Evolutionary conservation across 257 asterid genomes (phyloP), one percentile per base, ranked within the genome.

Genomic region (Parsonsia alboflavescens): DNA sequence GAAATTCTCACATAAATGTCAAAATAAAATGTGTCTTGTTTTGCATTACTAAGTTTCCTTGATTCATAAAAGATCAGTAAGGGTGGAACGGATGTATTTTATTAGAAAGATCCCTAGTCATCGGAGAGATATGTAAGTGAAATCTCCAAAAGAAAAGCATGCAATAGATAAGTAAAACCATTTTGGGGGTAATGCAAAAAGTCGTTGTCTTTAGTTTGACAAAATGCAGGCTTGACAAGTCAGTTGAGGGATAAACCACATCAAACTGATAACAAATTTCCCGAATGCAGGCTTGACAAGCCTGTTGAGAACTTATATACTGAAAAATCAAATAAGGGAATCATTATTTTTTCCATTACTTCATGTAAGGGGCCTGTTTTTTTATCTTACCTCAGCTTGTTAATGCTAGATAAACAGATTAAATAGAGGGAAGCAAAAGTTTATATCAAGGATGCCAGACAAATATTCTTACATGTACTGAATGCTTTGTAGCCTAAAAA

Each of bases 381-480:
- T 64, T 21, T 39, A 36, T 19, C 30, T 19, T 39, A 39, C 30
- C 7, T 7, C 30, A 39, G 49, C 39, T 21, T 65, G 30, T 39
- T 64, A 7, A 6, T 10, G 22, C 41, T 10, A 36, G 49, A 49
- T 54, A 3, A 2, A 44, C 58, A 33, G 59, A 52, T 30, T 44
- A 48, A 65, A 48, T 26, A 64, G 61, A 72, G 28, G 10, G 22
- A 66, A 39, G 22, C 71, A 62, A 46, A 57, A 17, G 2, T 15
- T n/a, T 26, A 36, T 36, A 69, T 53, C 63, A 53, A 68, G 33
- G 52, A 44, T 74, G 48, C 42, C 9, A 7, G 61, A 66, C 71
- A 7, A 45, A 68, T 42, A 76, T 28, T 57, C 90, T 79, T 86
- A 91, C 97, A 88, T 78, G 82, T 59, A 67, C 48, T 86, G 80